These are phyloP conservation scores for Ganoderma multipileum DNA, from an alignment of 1,284 basidiomycete species.

Conservation along the genomic window DNA sequence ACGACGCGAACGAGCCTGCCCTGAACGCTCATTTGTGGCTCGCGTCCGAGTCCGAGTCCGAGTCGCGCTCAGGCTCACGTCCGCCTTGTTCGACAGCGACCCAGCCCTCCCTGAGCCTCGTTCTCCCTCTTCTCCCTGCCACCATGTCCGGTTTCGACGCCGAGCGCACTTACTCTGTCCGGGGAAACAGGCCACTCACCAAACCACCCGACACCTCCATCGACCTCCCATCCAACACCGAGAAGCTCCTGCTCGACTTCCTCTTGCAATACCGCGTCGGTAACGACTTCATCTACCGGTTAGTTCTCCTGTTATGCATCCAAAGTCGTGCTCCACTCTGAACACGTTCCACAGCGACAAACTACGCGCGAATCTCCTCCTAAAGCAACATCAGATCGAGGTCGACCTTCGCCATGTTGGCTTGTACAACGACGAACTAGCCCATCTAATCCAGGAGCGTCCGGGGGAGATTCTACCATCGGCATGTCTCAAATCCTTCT, in stretches of 20 bases:
- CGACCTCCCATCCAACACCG: constrained; percentile 80
- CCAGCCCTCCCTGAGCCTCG: background rate
- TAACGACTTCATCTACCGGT: constrained; percentile 91
- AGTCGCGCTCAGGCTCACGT: constrained; percentile 14
- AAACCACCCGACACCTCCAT: constrained; percentile 54
- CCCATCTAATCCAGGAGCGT: constrained; percentile 87
- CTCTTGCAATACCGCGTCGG: constrained; percentile 87
- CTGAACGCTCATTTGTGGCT: constrained; percentile 35
- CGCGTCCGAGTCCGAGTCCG: too few relatives aligned
- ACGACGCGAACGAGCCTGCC: constrained; percentile 42
- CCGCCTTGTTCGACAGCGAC: constrained; percentile 6
- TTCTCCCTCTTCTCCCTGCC: background rate
- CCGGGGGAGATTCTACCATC: constrained; percentile 92
- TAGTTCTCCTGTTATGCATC: constrained; percentile 18
- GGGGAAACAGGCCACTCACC: constrained; percentile 54
- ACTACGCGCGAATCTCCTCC: constrained; percentile 86
- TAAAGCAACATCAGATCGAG: constrained; percentile 93
- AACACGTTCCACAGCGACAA: constrained; percentile 70
- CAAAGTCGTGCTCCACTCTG: background rate
- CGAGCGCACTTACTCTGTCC: constrained; percentile 81
- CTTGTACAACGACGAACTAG: constrained; percentile 93
- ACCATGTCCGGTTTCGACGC: constrained; percentile 75
- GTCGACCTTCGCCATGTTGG: constrained; percentile 92
- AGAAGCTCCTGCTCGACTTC: constrained; percentile 85
- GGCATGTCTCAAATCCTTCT: constrained; percentile 52